Base-by-base conservation (phyloP, 495 filamentous ascomycete genomes). In the Penicillium riverlandense region DNA sequence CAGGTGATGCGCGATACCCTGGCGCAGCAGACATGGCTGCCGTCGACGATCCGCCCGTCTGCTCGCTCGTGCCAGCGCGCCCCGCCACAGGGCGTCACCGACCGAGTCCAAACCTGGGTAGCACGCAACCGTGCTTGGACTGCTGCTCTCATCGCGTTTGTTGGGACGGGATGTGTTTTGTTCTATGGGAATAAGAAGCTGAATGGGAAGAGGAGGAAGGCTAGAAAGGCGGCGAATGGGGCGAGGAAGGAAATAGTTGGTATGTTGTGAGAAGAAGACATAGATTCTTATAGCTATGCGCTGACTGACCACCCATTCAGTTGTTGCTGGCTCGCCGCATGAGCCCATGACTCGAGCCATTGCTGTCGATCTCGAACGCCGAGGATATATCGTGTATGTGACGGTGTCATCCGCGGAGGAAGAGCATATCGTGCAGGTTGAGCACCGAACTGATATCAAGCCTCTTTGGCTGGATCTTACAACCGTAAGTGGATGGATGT, bases 301-400 rank as follows among this genome's bases (percentile, higher is more conserved):
- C 51, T 65, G 45, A 61, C 35, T 11, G 9, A 14, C 35, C 32
- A 10, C 32, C 32, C 32, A 33, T 22, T 45, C 49, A 73, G 85
- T 96, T 11, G 69, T 98, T 47, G 87, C 88, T 29, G 90, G 92
- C 33, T 84, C 85, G 1, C 81, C 87, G 6, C 78, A 83, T 47
- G 80, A 92, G 45, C 86, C 89, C 13, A 72, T 95, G 53, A 88
- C 86, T 1, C 77, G 81, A 47, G 85, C 86, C 11, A 77, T 98
- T 44, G 79, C 87, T 1, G 57, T 86, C 27, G 94, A 97, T 54
- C 58, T 98, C 44, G 92, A 97, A 62, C 77, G 89, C 40, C 79
- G 90, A 40, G 94, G 94, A 11, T 97, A 95, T 57, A 86, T 97
- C 37, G 90, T 97, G 15, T 97, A 86, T 55, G 71, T 98, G 39